A percentile compares a stretch with the other conserved stretches of the same genome.
Evolutionary conservation across 306 rosid species (phyloP).

Genomic region (Crataegus laevigata): DNA sequence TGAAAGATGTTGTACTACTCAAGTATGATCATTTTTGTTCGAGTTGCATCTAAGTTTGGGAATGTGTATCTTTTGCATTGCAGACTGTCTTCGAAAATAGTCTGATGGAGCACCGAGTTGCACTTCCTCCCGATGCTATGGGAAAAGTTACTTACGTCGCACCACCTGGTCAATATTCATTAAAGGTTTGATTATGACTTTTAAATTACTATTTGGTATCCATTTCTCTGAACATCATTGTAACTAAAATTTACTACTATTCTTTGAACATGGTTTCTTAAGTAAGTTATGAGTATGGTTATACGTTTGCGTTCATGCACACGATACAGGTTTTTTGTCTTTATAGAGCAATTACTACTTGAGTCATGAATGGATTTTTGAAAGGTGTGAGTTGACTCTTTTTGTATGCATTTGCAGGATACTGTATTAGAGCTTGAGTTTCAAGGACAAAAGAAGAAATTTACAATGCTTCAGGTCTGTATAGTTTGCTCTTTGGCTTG

Average conservation of each 20-base stretch:
- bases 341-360: neutral
- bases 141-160: conserved; percentile 90
- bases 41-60: conserved; percentile 11
- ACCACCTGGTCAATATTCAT: conserved; percentile 89
- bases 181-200: conserved; percentile 47
- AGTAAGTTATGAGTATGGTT: neutral
- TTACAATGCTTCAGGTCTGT: conserved; percentile 95
- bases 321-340: neutral
- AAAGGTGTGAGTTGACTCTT: neutral
- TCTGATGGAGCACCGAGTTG: conserved; percentile 86
- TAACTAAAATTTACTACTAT: neutral
- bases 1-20: neutral
- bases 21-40: neutral
- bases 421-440: conserved; percentile 96
- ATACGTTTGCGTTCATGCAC: neutral
- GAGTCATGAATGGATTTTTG: neutral
- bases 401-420: conserved; percentile 50
- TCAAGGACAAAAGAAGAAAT: conserved; percentile 86
- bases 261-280: neutral
- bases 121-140: conserved; percentile 93
- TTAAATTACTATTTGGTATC: neutral
- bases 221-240: neutral
- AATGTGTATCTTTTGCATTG: conserved; percentile 18
- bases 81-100: conserved; percentile 92
- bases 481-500: conserved; percentile 13